These are phyloP conservation scores for Saturnispora diversa DNA, from an alignment of 805 yeast species.

Conservation along the genomic window DNA sequence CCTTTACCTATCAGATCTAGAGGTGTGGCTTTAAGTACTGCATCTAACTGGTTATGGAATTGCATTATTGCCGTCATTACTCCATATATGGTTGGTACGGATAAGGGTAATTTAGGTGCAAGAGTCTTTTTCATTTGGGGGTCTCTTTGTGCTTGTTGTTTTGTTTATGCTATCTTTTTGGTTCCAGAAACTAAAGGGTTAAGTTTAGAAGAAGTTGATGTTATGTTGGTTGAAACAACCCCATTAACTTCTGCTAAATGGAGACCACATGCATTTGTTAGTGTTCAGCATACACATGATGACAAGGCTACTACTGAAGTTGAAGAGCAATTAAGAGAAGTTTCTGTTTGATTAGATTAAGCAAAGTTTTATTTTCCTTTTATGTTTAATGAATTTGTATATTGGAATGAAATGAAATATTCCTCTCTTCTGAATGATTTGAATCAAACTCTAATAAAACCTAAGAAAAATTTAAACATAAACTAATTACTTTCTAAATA, in stretches of 20 bases:
- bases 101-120: slow-evolving; percentile 52
- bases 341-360: background rate
- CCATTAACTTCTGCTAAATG: slow-evolving; percentile 30
- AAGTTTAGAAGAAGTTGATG: slow-evolving; percentile 73
- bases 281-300: slow-evolving; percentile 17
- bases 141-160: slow-evolving; percentile 31
- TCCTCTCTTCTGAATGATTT: no score
- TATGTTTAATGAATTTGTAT: no score
- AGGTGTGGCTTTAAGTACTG: slow-evolving; percentile 62
- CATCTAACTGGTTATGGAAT: slow-evolving; percentile 76
- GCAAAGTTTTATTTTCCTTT: no score
- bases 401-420: no score
- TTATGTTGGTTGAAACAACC: slow-evolving; percentile 30
- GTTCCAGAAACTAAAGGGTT: slow-evolving; percentile 77
- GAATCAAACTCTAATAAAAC: no score
- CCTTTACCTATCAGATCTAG: slow-evolving; percentile 70
- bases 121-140: slow-evolving; percentile 75
- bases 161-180: slow-evolving; percentile 64
- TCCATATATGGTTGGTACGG: slow-evolving; percentile 61
- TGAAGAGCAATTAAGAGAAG: background rate
- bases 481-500: no score
- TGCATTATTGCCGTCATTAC: slow-evolving; percentile 71
- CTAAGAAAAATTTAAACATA: no score
- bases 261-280: slow-evolving; percentile 27
- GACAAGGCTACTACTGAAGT: slow-evolving; percentile 5